Evolutionary conservation across 306 rosid genomes (phyloP).

Genomic region (Echinosophora koreensis): DNA sequence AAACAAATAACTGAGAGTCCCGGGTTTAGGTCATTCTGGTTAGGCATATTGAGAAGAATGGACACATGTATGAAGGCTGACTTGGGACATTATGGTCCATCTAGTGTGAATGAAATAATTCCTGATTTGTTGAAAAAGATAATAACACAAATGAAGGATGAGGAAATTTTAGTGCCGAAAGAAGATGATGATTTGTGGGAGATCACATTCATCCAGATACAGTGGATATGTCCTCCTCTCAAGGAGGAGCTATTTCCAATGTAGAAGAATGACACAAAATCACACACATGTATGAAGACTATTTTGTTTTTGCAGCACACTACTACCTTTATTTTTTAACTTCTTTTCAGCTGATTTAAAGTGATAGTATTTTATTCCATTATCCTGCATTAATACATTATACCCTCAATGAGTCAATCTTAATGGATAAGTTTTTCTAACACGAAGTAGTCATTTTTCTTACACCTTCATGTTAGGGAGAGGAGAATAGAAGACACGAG

Average conservation of each 20-base stretch:
- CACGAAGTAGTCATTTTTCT: background rate
- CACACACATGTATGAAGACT: too few relatives aligned
- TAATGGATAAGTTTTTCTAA: background rate
- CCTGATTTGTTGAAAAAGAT: constrained; percentile 78
- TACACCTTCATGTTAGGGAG: too few relatives aligned
- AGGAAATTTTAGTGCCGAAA: constrained; percentile 59
- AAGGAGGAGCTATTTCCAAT: constrained; percentile 86
- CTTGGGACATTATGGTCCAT: constrained; percentile 72
- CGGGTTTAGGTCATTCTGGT: constrained; percentile 80
- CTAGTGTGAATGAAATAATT: constrained; percentile 61
- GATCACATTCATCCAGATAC: constrained; percentile 80
- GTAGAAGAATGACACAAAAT: constrained; percentile 17
- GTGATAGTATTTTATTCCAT: background rate
- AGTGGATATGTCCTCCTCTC: constrained; percentile 86
- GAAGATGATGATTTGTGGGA: constrained; percentile 92
- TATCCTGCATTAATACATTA: background rate
- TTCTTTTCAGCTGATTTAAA: constrained; percentile 18
- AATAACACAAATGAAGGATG: constrained; percentile 75
- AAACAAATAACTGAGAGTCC: constrained; percentile 64
- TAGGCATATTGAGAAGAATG: constrained; percentile 91
- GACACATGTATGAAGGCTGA: constrained; percentile 94
- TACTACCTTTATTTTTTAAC: background rate
- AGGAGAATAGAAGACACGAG: too few relatives aligned
- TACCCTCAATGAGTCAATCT: constrained; percentile 2
- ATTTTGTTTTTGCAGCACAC: constrained; percentile 9